Conservation (phyloP, 2,329 filamentous ascomycete species). For the Paraphoma chrysanthemicola region DNA sequence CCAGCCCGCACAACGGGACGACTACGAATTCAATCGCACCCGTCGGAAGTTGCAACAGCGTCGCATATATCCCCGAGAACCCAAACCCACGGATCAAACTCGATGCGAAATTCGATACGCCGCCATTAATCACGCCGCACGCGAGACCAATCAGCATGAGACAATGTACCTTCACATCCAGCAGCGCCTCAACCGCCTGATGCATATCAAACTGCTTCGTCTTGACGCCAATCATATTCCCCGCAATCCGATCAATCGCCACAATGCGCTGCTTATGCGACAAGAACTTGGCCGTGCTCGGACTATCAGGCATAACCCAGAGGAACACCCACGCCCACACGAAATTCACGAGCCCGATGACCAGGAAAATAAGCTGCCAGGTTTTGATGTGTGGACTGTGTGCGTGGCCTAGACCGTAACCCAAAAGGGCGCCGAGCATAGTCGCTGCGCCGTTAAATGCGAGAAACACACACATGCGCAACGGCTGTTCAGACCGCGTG, state of each 20-base stretch:
- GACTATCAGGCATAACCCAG: constrained; percentile 48
- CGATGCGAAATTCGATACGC: constrained; percentile 59
- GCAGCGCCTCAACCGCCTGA: constrained; percentile 51
- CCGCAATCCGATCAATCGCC: constrained; percentile 49
- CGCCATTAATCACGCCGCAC: constrained; percentile 59
- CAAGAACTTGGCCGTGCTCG: constrained; percentile 45
- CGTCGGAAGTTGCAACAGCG: constrained; percentile 53
- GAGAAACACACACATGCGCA: constrained; percentile 55
- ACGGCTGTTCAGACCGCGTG: constrained; percentile 43
- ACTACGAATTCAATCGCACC: constrained; percentile 54
- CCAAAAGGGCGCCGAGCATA: constrained; percentile 46
- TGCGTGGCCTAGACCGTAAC: constrained; percentile 45
- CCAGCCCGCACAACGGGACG: constrained; percentile 44
- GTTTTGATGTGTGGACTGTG: constrained; percentile 31
- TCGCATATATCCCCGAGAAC: constrained; percentile 50
- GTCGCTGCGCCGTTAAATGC: constrained; percentile 49
- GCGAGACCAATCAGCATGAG: constrained; percentile 51
- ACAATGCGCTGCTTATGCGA: constrained; percentile 49
- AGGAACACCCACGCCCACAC: constrained; percentile 46
- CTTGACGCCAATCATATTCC: constrained; percentile 53
- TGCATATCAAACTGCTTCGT: constrained; percentile 44
- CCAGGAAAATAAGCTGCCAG: constrained; percentile 49
- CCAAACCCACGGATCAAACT: constrained; percentile 55
- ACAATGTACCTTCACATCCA: constrained; percentile 51
- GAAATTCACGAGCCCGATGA: constrained; percentile 47